phyloP scores from a whole-genome alignment of 1,139 yeast genomes.

The Geotrichum klebahnii region DNA sequence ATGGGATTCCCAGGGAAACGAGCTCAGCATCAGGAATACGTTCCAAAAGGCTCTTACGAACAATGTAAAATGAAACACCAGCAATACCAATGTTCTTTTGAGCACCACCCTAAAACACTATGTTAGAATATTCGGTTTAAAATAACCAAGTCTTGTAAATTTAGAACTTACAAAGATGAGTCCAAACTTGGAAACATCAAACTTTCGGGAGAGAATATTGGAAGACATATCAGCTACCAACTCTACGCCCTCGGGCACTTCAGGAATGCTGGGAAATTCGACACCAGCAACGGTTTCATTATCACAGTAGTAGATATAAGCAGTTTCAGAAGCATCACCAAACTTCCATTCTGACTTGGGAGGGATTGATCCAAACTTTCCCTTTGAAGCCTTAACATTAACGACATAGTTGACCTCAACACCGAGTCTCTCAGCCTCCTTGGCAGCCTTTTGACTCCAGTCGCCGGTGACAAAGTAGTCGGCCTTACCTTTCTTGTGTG shows the following conservation, averaged over 20 bases:
- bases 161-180: no score
- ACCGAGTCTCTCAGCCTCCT: constrained; percentile 83
- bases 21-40: constrained; percentile 64
- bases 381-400: constrained; percentile 52
- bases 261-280: constrained; percentile 62
- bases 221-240: constrained; percentile 94
- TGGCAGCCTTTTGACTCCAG: constrained; percentile 85
- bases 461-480: constrained; percentile 89
- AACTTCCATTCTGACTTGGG: constrained; percentile 57
- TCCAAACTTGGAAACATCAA: constrained; percentile 83
- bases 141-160: no score
- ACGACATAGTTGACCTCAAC: constrained; percentile 66
- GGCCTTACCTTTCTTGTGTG: constrained; percentile 63
- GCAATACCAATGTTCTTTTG: constrained; percentile 97
- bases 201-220: constrained; percentile 72
- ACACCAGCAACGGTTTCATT: constrained; percentile 95
- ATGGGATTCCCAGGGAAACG: constrained; percentile 57
- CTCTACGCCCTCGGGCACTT: constrained; percentile 61
- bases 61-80: constrained; percentile 85
- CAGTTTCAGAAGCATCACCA: constrained; percentile 51
- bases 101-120: no score
- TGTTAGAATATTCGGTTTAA: no score
- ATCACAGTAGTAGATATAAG: constrained; percentile 87
- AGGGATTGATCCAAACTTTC: constrained; percentile 68
- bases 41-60: constrained; percentile 71